Evolutionary conservation across 2,329 filamentous ascomycete species (phyloP).

Genomic region (Xylariales sp.): DNA sequence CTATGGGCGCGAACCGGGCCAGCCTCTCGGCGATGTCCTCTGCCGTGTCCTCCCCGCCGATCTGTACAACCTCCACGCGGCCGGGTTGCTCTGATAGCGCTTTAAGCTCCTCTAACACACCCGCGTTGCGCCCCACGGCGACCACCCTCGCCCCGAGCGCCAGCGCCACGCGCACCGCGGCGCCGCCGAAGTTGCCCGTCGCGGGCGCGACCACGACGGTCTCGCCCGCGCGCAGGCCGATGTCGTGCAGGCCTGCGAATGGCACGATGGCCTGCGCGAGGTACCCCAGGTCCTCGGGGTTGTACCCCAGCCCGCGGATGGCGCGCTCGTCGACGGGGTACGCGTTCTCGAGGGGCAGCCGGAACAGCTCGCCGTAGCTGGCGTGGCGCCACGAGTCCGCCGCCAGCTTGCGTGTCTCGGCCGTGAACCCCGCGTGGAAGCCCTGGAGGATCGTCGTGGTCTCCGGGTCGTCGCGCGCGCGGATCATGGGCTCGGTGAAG

Average conservation of each 20-base stretch:
- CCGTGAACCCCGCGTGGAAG: too few relatives aligned
- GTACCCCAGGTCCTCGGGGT: conserved; percentile 9
- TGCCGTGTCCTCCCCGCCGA: background rate
- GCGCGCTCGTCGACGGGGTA: background rate
- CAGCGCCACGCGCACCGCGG: conserved; percentile 11
- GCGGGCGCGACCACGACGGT: conserved; percentile 12
- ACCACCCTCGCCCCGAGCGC: conserved; percentile 14
- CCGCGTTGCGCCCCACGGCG: conserved; percentile 12
- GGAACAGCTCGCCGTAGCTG: background rate
- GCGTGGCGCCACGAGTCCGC: background rate
- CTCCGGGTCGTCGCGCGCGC: conserved; percentile 26
- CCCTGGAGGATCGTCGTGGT: conserved; percentile 22
- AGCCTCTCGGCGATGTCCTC: background rate
- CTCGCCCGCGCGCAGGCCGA: conserved; percentile 10
- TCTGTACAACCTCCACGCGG: background rate
- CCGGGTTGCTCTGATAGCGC: background rate
- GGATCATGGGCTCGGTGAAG: conserved; percentile 25
- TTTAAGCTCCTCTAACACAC: background rate
- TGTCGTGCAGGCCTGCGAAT: conserved; percentile 11
- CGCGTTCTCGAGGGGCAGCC: background rate
- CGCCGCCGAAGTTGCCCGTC: conserved; percentile 14
- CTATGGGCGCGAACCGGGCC: background rate
- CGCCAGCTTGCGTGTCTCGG: too few relatives aligned
- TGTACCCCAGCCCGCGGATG: background rate
- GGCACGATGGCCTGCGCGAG: conserved; percentile 7